A percentile compares a stretch with the other conserved stretches of the same genome.
phyloP scores from a whole-genome alignment of 768 basidiomycete species.

The Polyporus arcularius region DNA sequence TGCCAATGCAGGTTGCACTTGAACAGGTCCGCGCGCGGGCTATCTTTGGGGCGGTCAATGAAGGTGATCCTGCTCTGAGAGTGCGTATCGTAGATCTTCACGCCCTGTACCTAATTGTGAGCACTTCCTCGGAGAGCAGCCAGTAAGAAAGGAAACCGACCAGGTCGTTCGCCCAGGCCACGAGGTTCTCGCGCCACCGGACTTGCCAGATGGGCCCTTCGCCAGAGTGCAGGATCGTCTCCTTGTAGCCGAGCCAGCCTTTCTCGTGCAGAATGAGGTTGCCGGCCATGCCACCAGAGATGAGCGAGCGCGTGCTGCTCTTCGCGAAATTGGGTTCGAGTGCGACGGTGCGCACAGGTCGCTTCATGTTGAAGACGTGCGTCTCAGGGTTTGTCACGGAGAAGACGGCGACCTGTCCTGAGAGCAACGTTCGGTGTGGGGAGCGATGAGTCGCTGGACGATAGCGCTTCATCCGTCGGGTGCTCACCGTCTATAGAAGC shows the following conservation, averaged over 20 bases:
- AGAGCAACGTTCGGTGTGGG: slow-evolving; percentile 6
- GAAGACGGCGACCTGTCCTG: slow-evolving; percentile 90
- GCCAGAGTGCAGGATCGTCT: slow-evolving; percentile 75
- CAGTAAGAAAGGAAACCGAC: slow-evolving; percentile 42
- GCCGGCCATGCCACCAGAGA: slow-evolving; percentile 92
- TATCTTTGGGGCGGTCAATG: slow-evolving; percentile 79
- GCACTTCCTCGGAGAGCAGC: neutral
- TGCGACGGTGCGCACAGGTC: slow-evolving; percentile 87
- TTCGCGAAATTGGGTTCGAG: slow-evolving; percentile 91
- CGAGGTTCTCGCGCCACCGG: slow-evolving; percentile 81
- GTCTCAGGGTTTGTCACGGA: slow-evolving; percentile 78
- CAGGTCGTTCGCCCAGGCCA: slow-evolving; percentile 95
- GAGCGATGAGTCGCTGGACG: neutral
- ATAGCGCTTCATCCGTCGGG: neutral
- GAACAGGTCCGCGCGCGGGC: slow-evolving; percentile 93
- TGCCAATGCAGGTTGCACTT: slow-evolving; percentile 92
- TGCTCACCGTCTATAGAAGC: slow-evolving; percentile 89
- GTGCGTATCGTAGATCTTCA: slow-evolving; percentile 88
- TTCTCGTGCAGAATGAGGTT: slow-evolving; percentile 88
- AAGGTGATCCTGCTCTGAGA: slow-evolving; percentile 79
- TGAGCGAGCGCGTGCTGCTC: slow-evolving; percentile 72
- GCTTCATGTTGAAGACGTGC: slow-evolving; percentile 87
- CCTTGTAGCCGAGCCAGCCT: slow-evolving; percentile 95
- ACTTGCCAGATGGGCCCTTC: slow-evolving; percentile 96
- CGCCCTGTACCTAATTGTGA: slow-evolving; percentile 55